Evolutionary conservation across 257 asterid species (phyloP).

Genomic region (Scutellaria minor): DNA sequence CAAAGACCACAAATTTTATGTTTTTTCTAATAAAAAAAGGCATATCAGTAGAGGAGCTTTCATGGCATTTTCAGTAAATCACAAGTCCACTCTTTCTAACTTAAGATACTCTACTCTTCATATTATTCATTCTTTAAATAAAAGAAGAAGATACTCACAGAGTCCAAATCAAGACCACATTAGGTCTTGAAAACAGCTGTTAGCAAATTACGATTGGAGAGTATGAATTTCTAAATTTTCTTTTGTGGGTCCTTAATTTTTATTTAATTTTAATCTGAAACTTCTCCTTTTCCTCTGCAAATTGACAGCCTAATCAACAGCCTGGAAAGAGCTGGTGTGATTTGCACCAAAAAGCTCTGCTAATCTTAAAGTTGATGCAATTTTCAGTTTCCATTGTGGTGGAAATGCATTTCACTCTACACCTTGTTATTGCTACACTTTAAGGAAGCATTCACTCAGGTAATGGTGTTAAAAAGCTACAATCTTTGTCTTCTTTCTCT

Average conservation of each 20-base stretch:
- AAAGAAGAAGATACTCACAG: neutral
- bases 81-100: slow-evolving; percentile 17
- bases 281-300: slow-evolving; percentile 45
- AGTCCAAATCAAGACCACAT: slow-evolving; percentile 39
- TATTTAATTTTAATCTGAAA: slow-evolving; percentile 20
- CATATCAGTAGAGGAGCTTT: slow-evolving; percentile 35
- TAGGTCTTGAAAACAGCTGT: slow-evolving; percentile 55
- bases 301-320: slow-evolving; percentile 78
- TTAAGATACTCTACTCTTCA: slow-evolving; percentile 16
- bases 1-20: neutral
- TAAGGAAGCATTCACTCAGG: slow-evolving; percentile 40
- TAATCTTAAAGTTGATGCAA: slow-evolving; percentile 32
- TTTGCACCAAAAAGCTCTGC: slow-evolving; percentile 47
- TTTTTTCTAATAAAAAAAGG: slow-evolving; percentile 5
- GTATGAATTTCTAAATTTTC: slow-evolving; percentile 33
- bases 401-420: slow-evolving; percentile 38
- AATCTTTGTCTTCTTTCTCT: slow-evolving; percentile 29
- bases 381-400: slow-evolving; percentile 39
- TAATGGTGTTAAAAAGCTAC: slow-evolving; percentile 35
- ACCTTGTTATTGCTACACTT: slow-evolving; percentile 26
- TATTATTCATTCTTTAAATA: too few relatives aligned
- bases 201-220: slow-evolving; percentile 36
- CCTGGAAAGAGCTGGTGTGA: slow-evolving; percentile 70
- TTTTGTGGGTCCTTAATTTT: slow-evolving; percentile 51
- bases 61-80: slow-evolving; percentile 39